Evolutionary conservation across 164 flowering plant species (phyloP).

Genomic region (Macadamia tetraphylla): DNA sequence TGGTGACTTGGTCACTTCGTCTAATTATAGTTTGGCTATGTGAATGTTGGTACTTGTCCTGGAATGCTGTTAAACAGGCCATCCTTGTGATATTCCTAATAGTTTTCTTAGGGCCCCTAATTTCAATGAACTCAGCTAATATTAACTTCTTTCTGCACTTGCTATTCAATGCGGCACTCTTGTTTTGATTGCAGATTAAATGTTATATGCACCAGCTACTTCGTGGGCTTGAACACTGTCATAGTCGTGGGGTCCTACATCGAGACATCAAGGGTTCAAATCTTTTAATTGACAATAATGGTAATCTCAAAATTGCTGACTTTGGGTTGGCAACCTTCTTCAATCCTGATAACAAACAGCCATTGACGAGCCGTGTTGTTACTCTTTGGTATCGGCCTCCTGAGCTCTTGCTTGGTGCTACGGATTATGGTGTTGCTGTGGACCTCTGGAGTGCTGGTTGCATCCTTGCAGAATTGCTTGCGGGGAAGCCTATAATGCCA

Average conservation of each 20-base stretch:
- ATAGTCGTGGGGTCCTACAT: conserved; percentile 56
- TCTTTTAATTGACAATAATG: conserved; percentile 66
- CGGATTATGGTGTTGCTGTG: conserved; percentile 67
- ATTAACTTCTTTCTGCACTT: too few relatives aligned
- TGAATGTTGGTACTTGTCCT: too few relatives aligned
- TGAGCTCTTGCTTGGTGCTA: conserved; percentile 35
- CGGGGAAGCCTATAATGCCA: conserved; percentile 89
- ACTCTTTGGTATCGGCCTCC: conserved; percentile 54
- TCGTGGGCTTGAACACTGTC: conserved; percentile 83
- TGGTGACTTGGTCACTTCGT: too few relatives aligned
- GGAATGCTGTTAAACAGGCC: too few relatives aligned
- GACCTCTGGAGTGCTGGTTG: conserved; percentile 69
- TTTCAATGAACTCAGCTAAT: too few relatives aligned
- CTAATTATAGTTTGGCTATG: too few relatives aligned
- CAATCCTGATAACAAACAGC: conserved; percentile 52
- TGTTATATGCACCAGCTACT: conserved; percentile 87
- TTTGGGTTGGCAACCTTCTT: conserved; percentile 78
- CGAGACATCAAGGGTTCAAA: conserved; percentile 18
- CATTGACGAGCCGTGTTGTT: conserved; percentile 65
- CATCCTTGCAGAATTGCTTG: conserved; percentile 40
- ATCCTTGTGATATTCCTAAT: too few relatives aligned
- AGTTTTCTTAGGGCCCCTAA: too few relatives aligned
- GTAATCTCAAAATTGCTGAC: conserved; percentile 76
- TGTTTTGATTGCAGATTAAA: conserved; percentile 52
- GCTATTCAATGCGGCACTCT: not conserved